Percentiles rank a stretch among this genome's conserved stretches.
These are phyloP conservation scores for Osmozyma mogii DNA, from an alignment of 805 yeast genomes.

Conservation along the genomic window DNA sequence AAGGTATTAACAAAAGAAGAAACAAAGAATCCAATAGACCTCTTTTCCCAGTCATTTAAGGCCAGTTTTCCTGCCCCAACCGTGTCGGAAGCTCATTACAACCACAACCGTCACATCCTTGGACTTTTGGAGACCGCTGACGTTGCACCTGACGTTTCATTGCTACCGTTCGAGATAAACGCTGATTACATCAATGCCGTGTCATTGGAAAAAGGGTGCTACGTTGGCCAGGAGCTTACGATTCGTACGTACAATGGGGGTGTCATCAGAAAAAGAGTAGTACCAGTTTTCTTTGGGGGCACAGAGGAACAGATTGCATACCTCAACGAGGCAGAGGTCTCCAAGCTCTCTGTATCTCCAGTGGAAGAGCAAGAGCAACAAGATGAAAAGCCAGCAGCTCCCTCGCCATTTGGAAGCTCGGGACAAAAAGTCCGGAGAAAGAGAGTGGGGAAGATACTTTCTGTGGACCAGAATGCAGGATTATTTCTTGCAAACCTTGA, in stretches of 20 bases:
- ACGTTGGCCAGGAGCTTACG: slow-evolving; percentile 92
- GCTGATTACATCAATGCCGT: slow-evolving; percentile 77
- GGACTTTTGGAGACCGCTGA: slow-evolving; percentile 34
- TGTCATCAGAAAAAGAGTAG: slow-evolving; percentile 69
- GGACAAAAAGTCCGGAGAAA: slow-evolving; percentile 22
- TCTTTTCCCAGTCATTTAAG: slow-evolving; percentile 23
- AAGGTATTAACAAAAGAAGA: slow-evolving; percentile 42
- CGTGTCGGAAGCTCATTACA: slow-evolving; percentile 52
- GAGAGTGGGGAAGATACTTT: slow-evolving; percentile 41
- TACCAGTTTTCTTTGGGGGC: slow-evolving; percentile 45
- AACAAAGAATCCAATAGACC: slow-evolving; percentile 11
- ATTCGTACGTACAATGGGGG: slow-evolving; percentile 83
- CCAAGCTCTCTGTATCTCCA: slow-evolving; percentile 13
- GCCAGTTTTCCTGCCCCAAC: slow-evolving; percentile 29
- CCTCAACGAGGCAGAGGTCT: slow-evolving; percentile 4
- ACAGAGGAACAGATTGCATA: slow-evolving; percentile 2
- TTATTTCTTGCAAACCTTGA: slow-evolving; percentile 48
- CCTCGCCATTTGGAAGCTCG: slow-evolving; percentile 14
- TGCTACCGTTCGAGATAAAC: slow-evolving; percentile 77
- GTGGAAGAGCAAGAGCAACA: slow-evolving; percentile 12
- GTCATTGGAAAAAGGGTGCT: slow-evolving; percentile 89
- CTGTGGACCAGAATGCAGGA: slow-evolving; percentile 53
- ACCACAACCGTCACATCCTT: slow-evolving; percentile 32
- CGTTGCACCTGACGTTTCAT: slow-evolving; percentile 19
- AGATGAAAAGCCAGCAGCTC: slow-evolving; percentile 3